Percentiles rank a stretch among this genome's conserved stretches.
phyloP scores from a whole-genome alignment of 768 basidiomycete species.

The Kwoniella newhampshirensis region DNA sequence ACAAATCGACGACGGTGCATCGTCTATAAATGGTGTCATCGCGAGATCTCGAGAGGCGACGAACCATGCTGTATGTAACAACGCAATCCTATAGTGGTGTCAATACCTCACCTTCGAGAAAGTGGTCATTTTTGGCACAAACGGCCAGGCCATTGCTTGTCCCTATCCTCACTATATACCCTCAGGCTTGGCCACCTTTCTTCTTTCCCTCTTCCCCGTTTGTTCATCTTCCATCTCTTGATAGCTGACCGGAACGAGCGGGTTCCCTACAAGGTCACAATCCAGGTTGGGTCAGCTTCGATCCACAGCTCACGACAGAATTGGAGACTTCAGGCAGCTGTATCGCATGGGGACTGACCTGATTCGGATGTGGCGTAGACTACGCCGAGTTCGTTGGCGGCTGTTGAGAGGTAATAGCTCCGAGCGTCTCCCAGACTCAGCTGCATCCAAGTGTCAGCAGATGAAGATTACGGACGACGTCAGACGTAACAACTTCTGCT shows the following conservation, averaged over 20 bases:
- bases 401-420: conserved; percentile 54
- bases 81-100: too few relatives aligned
- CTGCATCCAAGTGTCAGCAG: conserved; percentile 19
- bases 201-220: conserved; percentile 50
- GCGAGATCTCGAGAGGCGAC: too few relatives aligned
- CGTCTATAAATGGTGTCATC: too few relatives aligned
- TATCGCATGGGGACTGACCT: conserved; percentile 38
- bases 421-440: conserved; percentile 53
- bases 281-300: conserved; percentile 15
- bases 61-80: too few relatives aligned
- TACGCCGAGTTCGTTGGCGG: conserved; percentile 53
- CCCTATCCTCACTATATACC: conserved; percentile 25
- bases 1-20: too few relatives aligned
- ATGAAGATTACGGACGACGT: too few relatives aligned
- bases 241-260: conserved; percentile 53
- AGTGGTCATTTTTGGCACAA: too few relatives aligned
- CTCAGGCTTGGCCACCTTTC: conserved; percentile 55
- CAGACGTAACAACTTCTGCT: too few relatives aligned
- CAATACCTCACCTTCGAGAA: too few relatives aligned
- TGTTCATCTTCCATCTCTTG: conserved; percentile 55
- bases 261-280: conserved; percentile 37
- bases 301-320: too few relatives aligned
- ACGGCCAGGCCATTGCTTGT: too few relatives aligned
- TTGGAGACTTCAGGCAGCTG: too few relatives aligned
- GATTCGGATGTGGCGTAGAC: conserved; percentile 51